Percentiles rank a stretch among this genome's conserved stretches.
Conservation (phyloP, 2,329 filamentous ascomycete genomes). For the Microdochium nivale region DNA sequence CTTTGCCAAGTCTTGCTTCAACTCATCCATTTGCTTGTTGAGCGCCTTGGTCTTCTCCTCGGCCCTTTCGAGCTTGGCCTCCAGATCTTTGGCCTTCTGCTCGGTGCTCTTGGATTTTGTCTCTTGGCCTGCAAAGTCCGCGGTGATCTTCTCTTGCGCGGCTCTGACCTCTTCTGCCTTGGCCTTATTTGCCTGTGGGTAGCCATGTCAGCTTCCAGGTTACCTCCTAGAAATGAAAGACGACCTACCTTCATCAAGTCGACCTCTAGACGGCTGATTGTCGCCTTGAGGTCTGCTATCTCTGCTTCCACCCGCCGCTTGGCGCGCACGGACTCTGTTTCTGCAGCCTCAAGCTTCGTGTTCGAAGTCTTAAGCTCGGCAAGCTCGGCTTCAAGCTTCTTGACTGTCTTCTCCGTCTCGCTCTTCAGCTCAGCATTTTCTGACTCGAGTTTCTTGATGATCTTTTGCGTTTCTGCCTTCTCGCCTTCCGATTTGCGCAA, state of each 20-base stretch:
- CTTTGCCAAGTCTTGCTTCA: constrained; percentile 12
- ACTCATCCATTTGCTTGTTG: constrained; percentile 36
- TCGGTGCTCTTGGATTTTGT: constrained; percentile 5
- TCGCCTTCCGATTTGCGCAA: constrained; percentile 2
- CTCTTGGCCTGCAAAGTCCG: constrained; percentile 23
- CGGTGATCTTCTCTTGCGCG: constrained; percentile 39
- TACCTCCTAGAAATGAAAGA: constrained; percentile 6
- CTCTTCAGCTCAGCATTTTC: constrained; percentile 17
- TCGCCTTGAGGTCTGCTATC: constrained; percentile 52
- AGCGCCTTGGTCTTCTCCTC: constrained; percentile 26
- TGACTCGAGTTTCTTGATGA: background rate
- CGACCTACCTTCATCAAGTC: constrained; percentile 48
- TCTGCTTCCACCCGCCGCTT: constrained; percentile 48
- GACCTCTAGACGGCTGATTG: constrained; percentile 52
- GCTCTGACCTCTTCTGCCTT: constrained; percentile 52
- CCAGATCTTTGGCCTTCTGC: constrained; percentile 16
- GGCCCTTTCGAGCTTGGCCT: constrained; percentile 16
- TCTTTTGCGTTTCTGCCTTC: background rate
- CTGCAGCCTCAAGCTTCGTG: constrained; percentile 1
- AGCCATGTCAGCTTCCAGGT: constrained; percentile 3
- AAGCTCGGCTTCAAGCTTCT: constrained; percentile 19
- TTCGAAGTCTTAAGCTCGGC: constrained; percentile 21
- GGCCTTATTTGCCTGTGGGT: constrained; percentile 45
- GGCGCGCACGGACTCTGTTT: constrained; percentile 27
- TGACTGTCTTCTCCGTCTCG: constrained; percentile 2